Base-by-base conservation (phyloP, 1,284 basidiomycete genomes). In the Tilletia indica region DNA sequence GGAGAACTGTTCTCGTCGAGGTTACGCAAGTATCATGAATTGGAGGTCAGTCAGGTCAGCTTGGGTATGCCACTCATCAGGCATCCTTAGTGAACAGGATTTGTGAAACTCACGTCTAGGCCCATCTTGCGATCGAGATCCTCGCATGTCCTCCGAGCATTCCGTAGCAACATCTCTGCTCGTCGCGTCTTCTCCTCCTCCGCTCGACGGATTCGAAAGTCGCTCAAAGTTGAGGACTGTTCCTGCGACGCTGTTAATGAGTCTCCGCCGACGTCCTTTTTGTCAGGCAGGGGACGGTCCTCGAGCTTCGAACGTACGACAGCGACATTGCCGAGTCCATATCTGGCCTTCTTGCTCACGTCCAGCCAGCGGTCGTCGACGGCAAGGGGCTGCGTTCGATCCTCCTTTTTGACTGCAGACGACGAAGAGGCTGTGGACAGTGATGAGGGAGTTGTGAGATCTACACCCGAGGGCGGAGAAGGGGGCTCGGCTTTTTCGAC, bases 51-150 rank as follows among this genome's bases (percentile, higher is more conserved):
- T 31, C 25, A 31, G 25, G 25, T 31, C 25, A 31, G 25, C 25
- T 31, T 31, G 25, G 25, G 25, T 31, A 31, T 31, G 25, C 25
- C 25, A 31, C 25, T 31, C 25, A 31, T 31, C 25, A 31, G 25
- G 25, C 25, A 31, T 31, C 25, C 25, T 31, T 31, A 31, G 25
- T 31, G 25, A 31, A 31, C 25, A 31, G 25, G 25, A 31, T 31
- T 31, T 31, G 25, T 31, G 25, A 31, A 31, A 49, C 70, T 70
- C 58, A 70, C 70, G 64, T 70, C 67, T 8, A 68, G 51, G 48
- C 34, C 68, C 9, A 21, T 51, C 69, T 70, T 47, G 38, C 68
- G 63, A 68, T 73, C 72, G 25, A 73, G 61, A 25, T 71, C 70
- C 58, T 71, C 67, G 38, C 70, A 70, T 48, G 70, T 71, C 31